Base-by-base conservation (phyloP, 768 basidiomycete genomes). In the Tricholoma flavovirens region DNA sequence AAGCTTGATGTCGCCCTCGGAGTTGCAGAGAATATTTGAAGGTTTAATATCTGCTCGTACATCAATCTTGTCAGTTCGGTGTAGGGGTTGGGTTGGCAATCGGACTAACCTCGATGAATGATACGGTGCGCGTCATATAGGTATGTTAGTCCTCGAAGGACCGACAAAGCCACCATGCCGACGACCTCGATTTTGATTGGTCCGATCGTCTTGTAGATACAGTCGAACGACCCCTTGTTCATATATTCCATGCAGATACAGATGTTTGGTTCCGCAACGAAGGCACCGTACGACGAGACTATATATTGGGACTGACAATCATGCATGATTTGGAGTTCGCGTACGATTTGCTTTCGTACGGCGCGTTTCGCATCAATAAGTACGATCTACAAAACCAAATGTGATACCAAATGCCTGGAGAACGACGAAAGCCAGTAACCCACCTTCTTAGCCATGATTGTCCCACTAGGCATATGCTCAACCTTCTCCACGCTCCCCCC, bases 271-370 rank as follows among this genome's bases (percentile, higher is more conserved):
- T 99, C 97, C 2, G 88, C 84, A 32, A 98, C 77, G 75, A 93
- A 99, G 42, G 96, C 97, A 60, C 97, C 96, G 66, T 89, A 95
- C 74, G 98, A 98, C 0, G 91, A 94, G 64, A 99, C 88, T 69
- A 99, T 99, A 70, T 92, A 91, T 51, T 80, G 81, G 4, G 92
- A 95, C 60, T 87, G 80, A 72, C 96, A 98, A 69, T 95, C 90
- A 69, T 97, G 92, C 95, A 98, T 95, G 74, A 99, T 98, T 65
- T 98, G 95, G 63, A 99, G 76, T 68, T 99, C 97, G 51, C 97
- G 87, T 24, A 98, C 78, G 64, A 98, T 98, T 72, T 99, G 97
- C 69, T 98, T 99, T 57, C 94, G 82, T 17, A 98, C 90, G 1
- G 92, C 82, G 7, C 93, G 95, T 69, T 98, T 97, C 22, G 93